Evolutionary conservation across 2,329 filamentous ascomycete genomes (phyloP), one percentile per base, ranked within the genome.

Genomic region (Capronia coronata): DNA sequence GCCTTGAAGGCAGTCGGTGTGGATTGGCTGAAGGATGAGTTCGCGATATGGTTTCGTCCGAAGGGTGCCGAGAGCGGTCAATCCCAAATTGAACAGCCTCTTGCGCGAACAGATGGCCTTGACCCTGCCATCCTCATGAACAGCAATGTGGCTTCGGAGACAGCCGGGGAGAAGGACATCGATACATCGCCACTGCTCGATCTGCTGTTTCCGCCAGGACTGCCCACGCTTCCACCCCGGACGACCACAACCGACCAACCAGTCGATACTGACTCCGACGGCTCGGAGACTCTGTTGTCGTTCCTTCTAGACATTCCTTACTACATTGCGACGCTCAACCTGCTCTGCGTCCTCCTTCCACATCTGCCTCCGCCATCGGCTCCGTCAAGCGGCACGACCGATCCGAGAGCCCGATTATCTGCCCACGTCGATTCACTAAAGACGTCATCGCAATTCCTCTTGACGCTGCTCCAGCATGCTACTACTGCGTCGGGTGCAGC

Each of bases 21-120:
- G n/a, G 54, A 60, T 19, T 61, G 59, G 59, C 43, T 61, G 40
- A 61, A 60, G 41, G 51, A 51, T 21, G 58, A 60, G 30, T 50
- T 60, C 35, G 34, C 44, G 9, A 35, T 35, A 7, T 51, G 35
- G 43, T 48, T 48, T 16, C 16, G 25, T 23, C 10, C 29, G n/a
- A 34, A 25, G 32, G 19, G 2, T n/a, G 16, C n/a, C 23, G 21
- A 27, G 6, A 27, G 25, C 25, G 30, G 30, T 18, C 10, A 39
- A 40, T 13, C 19, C 8, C 5, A 16, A 32, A 9, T 19, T 7
- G 40, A 22, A 10, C 38, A 22, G 11, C 34, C 34, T 7, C 34
- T 37, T 37, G 38, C 19, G 25, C 40, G 25, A 30, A 43, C 23
- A 10, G 9, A 19, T 8, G 39, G 46, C 6, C 29, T 48, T 13